Evolutionary conservation across 202 grass and related monocot genomes (phyloP), one percentile per base, ranked within the genome.

Genomic region (Elaeis oleifera): DNA sequence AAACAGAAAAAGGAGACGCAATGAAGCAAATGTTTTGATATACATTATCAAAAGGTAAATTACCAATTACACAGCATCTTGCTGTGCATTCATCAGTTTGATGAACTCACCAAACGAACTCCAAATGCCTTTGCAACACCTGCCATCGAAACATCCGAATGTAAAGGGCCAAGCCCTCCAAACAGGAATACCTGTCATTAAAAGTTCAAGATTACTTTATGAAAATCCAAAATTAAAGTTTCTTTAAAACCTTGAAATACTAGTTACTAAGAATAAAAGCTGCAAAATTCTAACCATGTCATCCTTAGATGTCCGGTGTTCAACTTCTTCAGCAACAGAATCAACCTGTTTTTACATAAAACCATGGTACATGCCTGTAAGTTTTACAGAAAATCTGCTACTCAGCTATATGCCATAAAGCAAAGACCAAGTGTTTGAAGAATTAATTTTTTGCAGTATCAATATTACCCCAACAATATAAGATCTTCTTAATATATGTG

Each of bases 71-170:
- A 31, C 28, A 31, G 28, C 28, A 6, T 6, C 1, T 31, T 31
- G 23, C 36, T 44, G 36, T 44, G 36, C 36, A 44, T 44, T 8
- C 36, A 44, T 44, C 36, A 64, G 51, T 53, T 58, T 61, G 68
- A 50, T 72, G 24, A 1, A 71, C 72, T 29, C 65, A 97, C 94
- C 88, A 97, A 70, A 71, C 85, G 94, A 70, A 97, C 94, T 83
- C 88, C 94, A 89, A 97, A 97, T 83, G 88, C 84, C 86, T 97
- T 97, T 54, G 88, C 94, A 4, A 97, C 85, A 60, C 94, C 88
- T 57, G 88, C 79, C 65, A 89, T 49, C 61, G 85, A 89, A 86
- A 97, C 60, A 62, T 97, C 94, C 74, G 94, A 97, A 74, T 81
- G 81, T 63, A 97, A 78, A 68, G 94, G 88, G 28, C 94, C 94